Conservation (phyloP, 2,329 filamentous ascomycete species). For the Aplosporella prunicola region DNA sequence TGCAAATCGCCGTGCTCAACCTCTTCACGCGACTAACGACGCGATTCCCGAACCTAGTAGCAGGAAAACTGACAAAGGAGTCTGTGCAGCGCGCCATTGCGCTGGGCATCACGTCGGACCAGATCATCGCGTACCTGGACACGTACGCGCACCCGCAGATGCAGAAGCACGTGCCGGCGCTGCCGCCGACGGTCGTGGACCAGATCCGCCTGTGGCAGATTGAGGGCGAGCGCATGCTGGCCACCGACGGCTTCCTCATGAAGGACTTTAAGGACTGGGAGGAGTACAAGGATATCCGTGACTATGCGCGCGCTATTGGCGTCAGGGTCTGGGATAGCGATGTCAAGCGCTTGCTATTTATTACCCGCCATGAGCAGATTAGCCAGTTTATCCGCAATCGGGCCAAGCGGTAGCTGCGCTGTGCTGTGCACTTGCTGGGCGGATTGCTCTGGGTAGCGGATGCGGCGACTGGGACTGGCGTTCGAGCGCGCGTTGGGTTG, state of each 20-base stretch:
- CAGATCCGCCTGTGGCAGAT: slow-evolving; percentile 97
- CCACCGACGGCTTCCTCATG: slow-evolving; percentile 76
- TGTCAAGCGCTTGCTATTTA: slow-evolving; percentile 75
- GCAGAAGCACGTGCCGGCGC: slow-evolving; percentile 62
- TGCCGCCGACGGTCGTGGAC: slow-evolving; percentile 93
- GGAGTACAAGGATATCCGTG: slow-evolving; percentile 61
- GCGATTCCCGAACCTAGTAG: slow-evolving; percentile 89
- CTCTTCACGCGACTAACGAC: slow-evolving; percentile 83
- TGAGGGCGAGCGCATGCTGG: slow-evolving; percentile 88
- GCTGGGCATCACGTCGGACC: slow-evolving; percentile 85
- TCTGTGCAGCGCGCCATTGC: slow-evolving; percentile 81
- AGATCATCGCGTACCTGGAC: slow-evolving; percentile 88
- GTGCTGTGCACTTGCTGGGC: too few relatives aligned
- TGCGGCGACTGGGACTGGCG: too few relatives aligned
- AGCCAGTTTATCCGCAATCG: slow-evolving; percentile 36
- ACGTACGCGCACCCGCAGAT: slow-evolving; percentile 94
- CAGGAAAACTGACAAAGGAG: slow-evolving; percentile 78
- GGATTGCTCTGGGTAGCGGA: too few relatives aligned
- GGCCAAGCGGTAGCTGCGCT: slow-evolving; percentile 15
- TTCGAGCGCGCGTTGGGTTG: too few relatives aligned
- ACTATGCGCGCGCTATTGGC: slow-evolving; percentile 80
- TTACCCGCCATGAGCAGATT: slow-evolving; percentile 83
- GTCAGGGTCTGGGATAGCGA: slow-evolving; percentile 84
- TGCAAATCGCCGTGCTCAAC: slow-evolving; percentile 88
- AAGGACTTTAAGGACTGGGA: slow-evolving; percentile 67